Conservation (phyloP, 371 early-diverging fungal species). For the Astathelohania contejeani region DNA sequence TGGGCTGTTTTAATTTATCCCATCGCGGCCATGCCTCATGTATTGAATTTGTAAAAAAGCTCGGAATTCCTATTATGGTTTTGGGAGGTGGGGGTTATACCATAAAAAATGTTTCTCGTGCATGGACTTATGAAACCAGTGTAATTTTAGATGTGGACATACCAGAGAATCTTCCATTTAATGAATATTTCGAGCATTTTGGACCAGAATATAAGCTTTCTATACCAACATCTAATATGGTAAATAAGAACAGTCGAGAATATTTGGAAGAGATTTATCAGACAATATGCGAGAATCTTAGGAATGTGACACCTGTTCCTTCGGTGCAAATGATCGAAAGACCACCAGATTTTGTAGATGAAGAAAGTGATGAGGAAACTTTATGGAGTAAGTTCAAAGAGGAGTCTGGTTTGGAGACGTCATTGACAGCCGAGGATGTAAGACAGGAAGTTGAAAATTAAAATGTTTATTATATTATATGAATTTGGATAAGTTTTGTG, state of each 20-base stretch:
- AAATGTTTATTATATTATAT: too few relatives aligned
- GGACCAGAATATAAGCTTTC: constrained; percentile 45
- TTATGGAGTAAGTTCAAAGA: constrained; percentile 32
- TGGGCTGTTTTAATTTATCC: constrained; percentile 92
- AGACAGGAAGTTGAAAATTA: too few relatives aligned
- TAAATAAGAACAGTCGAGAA: constrained; percentile 69
- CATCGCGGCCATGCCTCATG: constrained; percentile 65
- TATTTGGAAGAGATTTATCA: constrained; percentile 58
- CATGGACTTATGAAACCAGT: constrained; percentile 60
- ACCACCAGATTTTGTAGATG: constrained; percentile 52
- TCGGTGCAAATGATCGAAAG: constrained; percentile 81
- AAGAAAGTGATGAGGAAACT: constrained; percentile 49
- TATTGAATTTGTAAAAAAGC: constrained; percentile 71
- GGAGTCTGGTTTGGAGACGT: constrained; percentile 11
- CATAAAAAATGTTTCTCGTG: constrained; percentile 82
- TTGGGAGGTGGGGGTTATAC: constrained; percentile 98
- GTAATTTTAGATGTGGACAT: constrained; percentile 47
- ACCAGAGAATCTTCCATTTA: constrained; percentile 42
- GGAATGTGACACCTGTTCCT: constrained; percentile 71
- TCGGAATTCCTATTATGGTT: constrained; percentile 74
- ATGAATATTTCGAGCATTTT: constrained; percentile 48
- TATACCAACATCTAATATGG: constrained; percentile 60
- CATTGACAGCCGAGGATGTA: not conserved
- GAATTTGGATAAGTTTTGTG: too few relatives aligned
- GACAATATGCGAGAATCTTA: constrained; percentile 69